Evolutionary conservation across 148 eudicot genomes (phyloP), one percentile per base, ranked within the genome.

Genomic region (Diospyros lotus): DNA sequence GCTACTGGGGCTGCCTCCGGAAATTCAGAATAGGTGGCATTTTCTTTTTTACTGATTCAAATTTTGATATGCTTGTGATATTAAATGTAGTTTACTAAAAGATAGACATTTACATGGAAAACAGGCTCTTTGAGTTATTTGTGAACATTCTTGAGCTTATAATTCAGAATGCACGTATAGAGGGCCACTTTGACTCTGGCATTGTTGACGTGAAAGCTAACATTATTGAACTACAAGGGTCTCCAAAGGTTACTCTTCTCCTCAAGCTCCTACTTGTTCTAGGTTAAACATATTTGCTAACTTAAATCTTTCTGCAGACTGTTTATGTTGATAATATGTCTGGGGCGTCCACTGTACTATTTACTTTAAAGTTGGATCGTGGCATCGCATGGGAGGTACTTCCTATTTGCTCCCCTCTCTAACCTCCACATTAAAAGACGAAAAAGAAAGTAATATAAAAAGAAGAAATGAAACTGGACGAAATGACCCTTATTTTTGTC

Each of bases 81-180:
- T 39, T 39, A 70, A 14, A 6, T 28, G 28, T 28, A 28, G 28
- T 28, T 28, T 28, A 28, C 28, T 28, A 28, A 28, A 28, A 28
- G 28, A 28, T 28, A 28, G 28, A 28, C 15, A 5, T 43, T 17
- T 61, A 50, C 45, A 13, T 65, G 44, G 12, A 50, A 73, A 84
- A 68, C 90, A 95, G 99, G 86, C 84, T 95, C 40, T 95, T 95
- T 75, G 99, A 95, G 91, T 87, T 90, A 79, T 95, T 92, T 86
- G 83, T 87, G 75, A 84, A 87, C 86, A 83, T 90, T 78, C 88
- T 95, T 71, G 97, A 92, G 82, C 89, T 88, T 58, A 82, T 90
- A 50, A 77, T 90, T 72, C 85, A 88, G 77, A 92, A 89, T 74
- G 99, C 99, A 3, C 92, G 94, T 58, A 78, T 83, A 77, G 99